Evolutionary conservation across 1,139 yeast genomes (phyloP), one percentile per base, ranked within the genome.

Genomic region (Suhomyces wounanorum): DNA sequence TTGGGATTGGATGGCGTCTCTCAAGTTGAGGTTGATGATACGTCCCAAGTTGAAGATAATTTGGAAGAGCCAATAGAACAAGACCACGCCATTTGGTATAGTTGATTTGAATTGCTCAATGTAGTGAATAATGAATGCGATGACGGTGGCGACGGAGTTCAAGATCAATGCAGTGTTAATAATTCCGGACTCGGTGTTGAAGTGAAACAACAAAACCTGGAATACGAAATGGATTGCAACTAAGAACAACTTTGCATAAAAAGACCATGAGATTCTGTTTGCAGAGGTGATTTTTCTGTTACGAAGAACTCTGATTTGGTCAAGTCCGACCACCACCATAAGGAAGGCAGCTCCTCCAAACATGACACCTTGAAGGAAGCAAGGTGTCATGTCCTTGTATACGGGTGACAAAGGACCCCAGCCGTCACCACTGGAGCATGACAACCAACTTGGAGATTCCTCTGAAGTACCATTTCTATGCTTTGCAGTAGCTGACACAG

Each of bases 51-150:
- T 78, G 51, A 79, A 68, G 31, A 74, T 50, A 0, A 79, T 58
- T 45, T 81, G 76, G 51, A 84, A 75, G 45, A 89, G 72, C 97
- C 97, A 92, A 68, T 82, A 94, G 56, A 87, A 77, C 42, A 94
- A 77, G 44, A 91, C 69, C 0, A 82, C 77, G 1, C 96, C 87
- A 59, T 80, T 82, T 1, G 97, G 85, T 40, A 89, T 80, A 33
- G 70, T 71, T 8, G 84, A 65, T 61, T 88, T 82, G 65, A 79
- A 82, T 61, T 83, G 87, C 64, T 92, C 98, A 49, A 88, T 65
- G 66, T 85, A 87, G 57, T 89, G 89, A 38, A 89, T 70, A 2
- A 72, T 70, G 21, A 82, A 65, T 0, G 85, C 85, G 4, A 87
- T 77, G 2, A 75, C 54, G 16, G 84, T 63, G 1, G 82, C 80